These are phyloP conservation scores for Extremus antarcticus DNA, from an alignment of 495 filamentous ascomycete genomes.

Conservation along the genomic window DNA sequence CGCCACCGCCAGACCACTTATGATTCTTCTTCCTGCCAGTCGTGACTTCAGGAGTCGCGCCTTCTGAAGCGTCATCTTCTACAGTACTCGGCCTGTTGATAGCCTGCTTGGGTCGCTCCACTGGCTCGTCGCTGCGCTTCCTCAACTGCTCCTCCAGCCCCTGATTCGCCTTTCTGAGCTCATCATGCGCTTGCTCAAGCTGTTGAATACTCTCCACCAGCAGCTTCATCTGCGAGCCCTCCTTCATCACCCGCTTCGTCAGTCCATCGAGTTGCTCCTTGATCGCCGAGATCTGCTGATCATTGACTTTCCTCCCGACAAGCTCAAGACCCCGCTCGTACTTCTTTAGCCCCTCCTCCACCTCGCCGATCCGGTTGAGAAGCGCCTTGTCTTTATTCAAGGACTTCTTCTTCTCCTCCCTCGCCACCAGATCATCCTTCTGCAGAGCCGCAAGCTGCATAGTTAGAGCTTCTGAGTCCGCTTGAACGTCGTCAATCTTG, in stretches of 20 bases:
- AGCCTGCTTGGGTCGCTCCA: background rate
- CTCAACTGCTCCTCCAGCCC: background rate
- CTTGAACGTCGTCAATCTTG: slow-evolving; percentile 5
- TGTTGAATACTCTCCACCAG: slow-evolving; percentile 6
- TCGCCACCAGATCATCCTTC: background rate
- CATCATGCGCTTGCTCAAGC: slow-evolving; percentile 4
- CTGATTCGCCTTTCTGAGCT: background rate
- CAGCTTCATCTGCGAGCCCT: slow-evolving; percentile 7
- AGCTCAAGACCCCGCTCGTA: slow-evolving; percentile 4
- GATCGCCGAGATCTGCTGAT: background rate
- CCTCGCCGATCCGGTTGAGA: slow-evolving; percentile 12
- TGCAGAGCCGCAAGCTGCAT: slow-evolving; percentile 9
- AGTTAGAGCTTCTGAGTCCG: slow-evolving; percentile 7
- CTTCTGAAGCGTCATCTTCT: background rate
- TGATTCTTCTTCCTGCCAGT: slow-evolving; percentile 9
- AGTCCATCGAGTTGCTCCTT: slow-evolving; percentile 4
- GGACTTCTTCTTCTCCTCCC: slow-evolving; percentile 12
- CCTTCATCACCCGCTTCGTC: slow-evolving; percentile 6
- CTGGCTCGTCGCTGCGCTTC: background rate
- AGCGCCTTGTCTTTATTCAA: slow-evolving; percentile 13
- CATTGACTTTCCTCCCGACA: slow-evolving; percentile 1
- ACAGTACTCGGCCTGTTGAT: background rate
- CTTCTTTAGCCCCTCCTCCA: slow-evolving; percentile 8
- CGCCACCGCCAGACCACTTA: slow-evolving; percentile 15
- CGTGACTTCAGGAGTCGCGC: background rate